Evolutionary conservation across 2,329 filamentous ascomycete species (phyloP), one percentile per base, ranked within the genome.

Genomic region (Chrysoporthe austroafricana): DNA sequence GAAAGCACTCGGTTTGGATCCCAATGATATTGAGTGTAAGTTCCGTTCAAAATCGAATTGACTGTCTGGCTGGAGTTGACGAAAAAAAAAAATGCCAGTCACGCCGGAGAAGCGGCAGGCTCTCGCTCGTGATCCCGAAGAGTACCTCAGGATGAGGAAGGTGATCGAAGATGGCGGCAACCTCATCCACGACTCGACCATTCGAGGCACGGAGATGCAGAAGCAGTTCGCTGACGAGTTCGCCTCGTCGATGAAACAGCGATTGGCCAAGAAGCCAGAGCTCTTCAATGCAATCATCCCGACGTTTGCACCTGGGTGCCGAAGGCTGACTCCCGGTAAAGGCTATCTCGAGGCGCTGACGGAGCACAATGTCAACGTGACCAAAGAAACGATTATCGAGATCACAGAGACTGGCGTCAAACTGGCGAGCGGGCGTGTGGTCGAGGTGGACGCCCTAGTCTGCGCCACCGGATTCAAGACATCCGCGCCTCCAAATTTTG

Each of bases 391-490:
- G 1, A 80, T 82, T 48, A 64, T 65, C 0, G 66, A 69, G 16
- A 72, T 82, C 36, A 81, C 78, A 2, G 68, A 74, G n/a, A 74
- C 72, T 0, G 81, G 82, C 1, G 73, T 82, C 21, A 68, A 67
- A 5, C 66, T 69, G 13, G 68, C 69, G 62, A 68, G 71, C 0
- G 76, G 75, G 16, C 70, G 73, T 8, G 62, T 71, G 52, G 63
- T 79, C n/a, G 74, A 77, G 9, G 75, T 84, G 48, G 84, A 86
- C 71, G 78, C 76, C 11, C 76, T 86, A 3, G 77, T 83, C 56
- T 83, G 79, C 74, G 82, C 82, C n/a, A 84, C 82, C 0, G 82
- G 82, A 14, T 84, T 82, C 76, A 66, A 60, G 48, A 69, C 79
- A 6, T 77, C 77, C 2, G 75, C 75, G 48, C 74, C 79, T 21